Conservation (phyloP, 305 asterid species). For the Ruellia speciosa region DNA sequence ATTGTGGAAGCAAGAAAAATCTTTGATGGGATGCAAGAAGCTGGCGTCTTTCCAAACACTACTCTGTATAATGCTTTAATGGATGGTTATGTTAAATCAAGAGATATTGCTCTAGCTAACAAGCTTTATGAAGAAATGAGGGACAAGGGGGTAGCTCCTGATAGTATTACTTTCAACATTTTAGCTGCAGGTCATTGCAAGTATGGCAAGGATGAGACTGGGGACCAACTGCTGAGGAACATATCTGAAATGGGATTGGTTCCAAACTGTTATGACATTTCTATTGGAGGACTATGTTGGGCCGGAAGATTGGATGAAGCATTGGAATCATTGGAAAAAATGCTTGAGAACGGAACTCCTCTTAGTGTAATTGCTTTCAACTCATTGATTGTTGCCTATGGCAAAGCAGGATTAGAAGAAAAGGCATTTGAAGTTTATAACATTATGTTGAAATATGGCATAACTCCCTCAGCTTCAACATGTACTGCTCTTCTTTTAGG, state of each 20-base stretch:
- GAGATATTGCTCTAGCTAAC: conserved; percentile 53
- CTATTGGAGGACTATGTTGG: conserved; percentile 69
- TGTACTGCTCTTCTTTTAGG: conserved; percentile 67
- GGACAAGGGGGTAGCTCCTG: conserved; percentile 56
- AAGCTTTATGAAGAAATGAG: conserved; percentile 71
- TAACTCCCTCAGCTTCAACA: conserved; percentile 74
- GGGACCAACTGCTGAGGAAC: conserved; percentile 41
- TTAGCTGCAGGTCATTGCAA: conserved; percentile 72
- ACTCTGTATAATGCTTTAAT: conserved; percentile 55
- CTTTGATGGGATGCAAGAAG: conserved; percentile 50
- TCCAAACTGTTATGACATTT: conserved; percentile 49
- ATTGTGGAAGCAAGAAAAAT: conserved; percentile 59
- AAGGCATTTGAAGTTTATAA: conserved; percentile 67
- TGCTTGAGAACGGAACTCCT: conserved; percentile 68
- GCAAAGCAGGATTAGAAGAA: conserved; percentile 55
- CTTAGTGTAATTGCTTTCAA: conserved; percentile 65
- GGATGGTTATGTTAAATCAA: conserved; percentile 84
- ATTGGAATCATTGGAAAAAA: conserved; percentile 39
- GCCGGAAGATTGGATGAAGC: conserved; percentile 75
- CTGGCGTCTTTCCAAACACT: conserved; percentile 54
- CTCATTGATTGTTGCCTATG: conserved; percentile 67
- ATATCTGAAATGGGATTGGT: conserved; percentile 32
- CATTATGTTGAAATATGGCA: conserved; percentile 51
- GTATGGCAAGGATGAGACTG: conserved; percentile 55
- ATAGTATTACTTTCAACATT: conserved; percentile 74